Evolutionary conservation across 805 yeast genomes (phyloP).

Genomic region (Saturnispora serradocipensis): DNA sequence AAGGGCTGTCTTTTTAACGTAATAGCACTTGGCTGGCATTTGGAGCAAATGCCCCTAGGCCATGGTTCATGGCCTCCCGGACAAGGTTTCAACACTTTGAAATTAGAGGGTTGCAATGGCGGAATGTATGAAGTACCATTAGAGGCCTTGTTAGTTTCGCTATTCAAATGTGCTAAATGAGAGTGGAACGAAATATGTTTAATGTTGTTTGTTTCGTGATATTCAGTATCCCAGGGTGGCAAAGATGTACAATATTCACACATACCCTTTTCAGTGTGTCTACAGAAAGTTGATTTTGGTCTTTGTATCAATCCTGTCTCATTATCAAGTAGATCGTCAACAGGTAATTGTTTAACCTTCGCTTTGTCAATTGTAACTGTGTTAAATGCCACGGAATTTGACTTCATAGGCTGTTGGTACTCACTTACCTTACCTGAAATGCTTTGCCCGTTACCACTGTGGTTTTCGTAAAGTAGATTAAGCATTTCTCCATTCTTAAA

Average conservation of each 20-base stretch:
- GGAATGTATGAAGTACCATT: constrained; percentile 62
- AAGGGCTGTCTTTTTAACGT: constrained; percentile 83
- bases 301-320: constrained; percentile 69
- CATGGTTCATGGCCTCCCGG: constrained; percentile 82
- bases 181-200: constrained; percentile 89
- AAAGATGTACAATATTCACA: constrained; percentile 94
- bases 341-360: constrained; percentile 38
- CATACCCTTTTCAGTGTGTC: constrained; percentile 92
- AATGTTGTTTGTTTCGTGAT: constrained; percentile 64
- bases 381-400: constrained; percentile 5
- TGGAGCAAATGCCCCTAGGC: constrained; percentile 91
- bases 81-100: constrained; percentile 55
- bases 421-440: constrained; percentile 10
- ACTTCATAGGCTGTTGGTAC: not conserved
- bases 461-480: constrained; percentile 30
- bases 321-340: constrained; percentile 59
- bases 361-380: constrained; percentile 8
- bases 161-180: constrained; percentile 62
- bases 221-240: constrained; percentile 87
- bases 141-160: constrained; percentile 51
- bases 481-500: constrained; percentile 56
- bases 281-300: constrained; percentile 53
- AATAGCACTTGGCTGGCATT: constrained; percentile 94
- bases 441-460: constrained; percentile 2
- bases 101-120: constrained; percentile 68